These are phyloP conservation scores for Melastoma candidum DNA, from an alignment of 441 rosid genomes.

Conservation along the genomic window DNA sequence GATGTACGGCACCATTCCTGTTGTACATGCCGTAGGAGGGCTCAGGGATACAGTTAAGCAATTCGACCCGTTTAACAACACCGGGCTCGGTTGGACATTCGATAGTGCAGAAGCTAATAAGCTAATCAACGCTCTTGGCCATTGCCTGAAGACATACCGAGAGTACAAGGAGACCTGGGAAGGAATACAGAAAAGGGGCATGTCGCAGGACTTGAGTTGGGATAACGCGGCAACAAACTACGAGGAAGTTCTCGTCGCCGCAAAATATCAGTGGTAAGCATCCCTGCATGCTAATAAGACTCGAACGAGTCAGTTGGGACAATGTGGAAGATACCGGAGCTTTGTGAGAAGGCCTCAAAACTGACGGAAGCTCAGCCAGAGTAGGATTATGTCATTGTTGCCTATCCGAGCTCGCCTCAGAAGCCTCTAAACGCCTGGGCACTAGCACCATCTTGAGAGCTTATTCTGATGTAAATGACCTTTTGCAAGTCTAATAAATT, in stretches of 20 bases:
- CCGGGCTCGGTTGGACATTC: constrained; percentile 91
- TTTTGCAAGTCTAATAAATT: too few species aligned
- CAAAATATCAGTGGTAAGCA: constrained; percentile 88
- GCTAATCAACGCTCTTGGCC: constrained; percentile 70
- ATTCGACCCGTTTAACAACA: constrained; percentile 62
- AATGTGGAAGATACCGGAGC: too few species aligned
- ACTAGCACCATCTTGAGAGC: too few species aligned
- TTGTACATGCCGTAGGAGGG: constrained; percentile 94
- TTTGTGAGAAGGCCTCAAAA: too few species aligned
- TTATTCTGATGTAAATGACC: too few species aligned
- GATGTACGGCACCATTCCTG: constrained; percentile 85
- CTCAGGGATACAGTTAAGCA: constrained; percentile 82
- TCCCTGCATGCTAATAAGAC: too few species aligned
- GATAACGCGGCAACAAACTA: constrained; percentile 82
- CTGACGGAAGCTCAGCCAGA: too few species aligned
- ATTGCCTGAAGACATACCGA: constrained; percentile 71
- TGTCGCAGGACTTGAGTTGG: constrained; percentile 93
- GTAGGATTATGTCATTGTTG: too few species aligned
- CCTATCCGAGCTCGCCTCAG: too few species aligned
- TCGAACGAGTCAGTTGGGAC: too few species aligned
- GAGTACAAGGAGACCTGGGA: constrained; percentile 81
- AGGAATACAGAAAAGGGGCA: constrained; percentile 82
- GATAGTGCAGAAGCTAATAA: constrained; percentile 58
- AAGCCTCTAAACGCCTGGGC: too few species aligned
- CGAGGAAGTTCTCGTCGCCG: constrained; percentile 83